Evolutionary conservation across 768 basidiomycete species (phyloP).

Genomic region (Termitomyces sp.): DNA sequence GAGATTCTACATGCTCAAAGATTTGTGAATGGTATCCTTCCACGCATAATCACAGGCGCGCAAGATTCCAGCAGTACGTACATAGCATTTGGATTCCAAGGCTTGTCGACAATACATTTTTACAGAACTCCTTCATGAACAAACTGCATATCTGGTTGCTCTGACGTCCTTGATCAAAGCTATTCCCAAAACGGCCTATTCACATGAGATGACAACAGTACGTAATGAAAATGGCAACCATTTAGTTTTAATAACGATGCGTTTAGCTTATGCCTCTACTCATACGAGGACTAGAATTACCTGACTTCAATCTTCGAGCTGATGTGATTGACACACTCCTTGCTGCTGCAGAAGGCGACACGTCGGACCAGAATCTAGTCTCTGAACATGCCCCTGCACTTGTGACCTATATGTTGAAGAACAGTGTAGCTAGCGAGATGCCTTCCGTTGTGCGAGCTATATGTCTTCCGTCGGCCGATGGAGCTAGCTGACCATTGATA

Average conservation of each 20-base stretch:
- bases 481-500: neutral
- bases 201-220: conserved; percentile 61
- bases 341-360: conserved; percentile 58
- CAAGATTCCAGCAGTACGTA: conserved; percentile 48
- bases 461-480: neutral
- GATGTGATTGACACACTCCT: conserved; percentile 80
- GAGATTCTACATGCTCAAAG: conserved; percentile 75
- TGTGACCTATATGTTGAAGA: conserved; percentile 66
- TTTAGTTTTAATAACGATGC: neutral
- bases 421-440: conserved; percentile 45
- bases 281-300: conserved; percentile 76
- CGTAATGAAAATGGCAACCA: conserved; percentile 7
- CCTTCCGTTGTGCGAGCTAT: conserved; percentile 45
- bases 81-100: neutral
- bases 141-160: conserved; percentile 75
- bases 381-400: conserved; percentile 70
- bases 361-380: conserved; percentile 43
- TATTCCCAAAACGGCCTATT: conserved; percentile 72
- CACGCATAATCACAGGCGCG: conserved; percentile 68
- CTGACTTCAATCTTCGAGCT: conserved; percentile 65
- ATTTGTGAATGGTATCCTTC: conserved; percentile 68
- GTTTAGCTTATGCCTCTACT: conserved; percentile 83
- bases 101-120: neutral
- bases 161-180: conserved; percentile 77
- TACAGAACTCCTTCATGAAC: conserved; percentile 29